Conservation (phyloP, 2,329 filamentous ascomycete species). For the Chrysoporthe cubensis region DNA sequence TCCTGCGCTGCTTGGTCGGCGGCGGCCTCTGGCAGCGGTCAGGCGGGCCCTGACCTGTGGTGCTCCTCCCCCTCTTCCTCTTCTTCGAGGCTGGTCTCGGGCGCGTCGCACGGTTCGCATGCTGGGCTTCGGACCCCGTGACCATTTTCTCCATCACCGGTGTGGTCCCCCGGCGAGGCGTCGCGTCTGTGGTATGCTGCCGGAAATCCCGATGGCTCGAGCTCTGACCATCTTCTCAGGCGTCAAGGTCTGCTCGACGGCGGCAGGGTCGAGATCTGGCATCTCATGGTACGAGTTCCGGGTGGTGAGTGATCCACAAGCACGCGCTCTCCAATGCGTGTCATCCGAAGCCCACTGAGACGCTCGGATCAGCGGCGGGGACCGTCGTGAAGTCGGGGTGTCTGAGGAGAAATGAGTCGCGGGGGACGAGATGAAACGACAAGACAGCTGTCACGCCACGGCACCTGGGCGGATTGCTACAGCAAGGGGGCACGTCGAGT, state of each 20-base stretch:
- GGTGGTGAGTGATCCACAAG: constrained; percentile 1
- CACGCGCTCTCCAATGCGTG: background rate
- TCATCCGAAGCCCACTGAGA: background rate
- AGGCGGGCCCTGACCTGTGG: constrained; percentile 2
- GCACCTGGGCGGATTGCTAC: background rate
- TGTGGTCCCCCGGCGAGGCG: background rate
- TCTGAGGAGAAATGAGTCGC: background rate
- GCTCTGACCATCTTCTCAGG: background rate
- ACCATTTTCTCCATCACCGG: background rate
- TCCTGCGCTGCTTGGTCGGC: constrained; percentile 32
- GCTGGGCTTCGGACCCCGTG: background rate
- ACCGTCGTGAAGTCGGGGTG: background rate
- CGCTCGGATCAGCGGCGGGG: constrained; percentile 3
- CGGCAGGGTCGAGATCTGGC: background rate
- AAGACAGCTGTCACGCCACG: background rate
- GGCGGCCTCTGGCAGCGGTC: background rate
- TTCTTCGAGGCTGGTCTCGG: constrained; percentile 3
- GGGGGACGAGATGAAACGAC: background rate
- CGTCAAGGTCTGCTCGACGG: background rate
- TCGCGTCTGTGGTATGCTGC: background rate
- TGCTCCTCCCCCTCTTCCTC: constrained; percentile 21
- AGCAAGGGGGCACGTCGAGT: too few species aligned
- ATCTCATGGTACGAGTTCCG: background rate
- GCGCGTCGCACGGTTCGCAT: background rate
- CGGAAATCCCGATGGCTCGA: background rate